Base-by-base conservation (phyloP, 176 grass and related monocot species). In the Lolium perenne region DNA sequence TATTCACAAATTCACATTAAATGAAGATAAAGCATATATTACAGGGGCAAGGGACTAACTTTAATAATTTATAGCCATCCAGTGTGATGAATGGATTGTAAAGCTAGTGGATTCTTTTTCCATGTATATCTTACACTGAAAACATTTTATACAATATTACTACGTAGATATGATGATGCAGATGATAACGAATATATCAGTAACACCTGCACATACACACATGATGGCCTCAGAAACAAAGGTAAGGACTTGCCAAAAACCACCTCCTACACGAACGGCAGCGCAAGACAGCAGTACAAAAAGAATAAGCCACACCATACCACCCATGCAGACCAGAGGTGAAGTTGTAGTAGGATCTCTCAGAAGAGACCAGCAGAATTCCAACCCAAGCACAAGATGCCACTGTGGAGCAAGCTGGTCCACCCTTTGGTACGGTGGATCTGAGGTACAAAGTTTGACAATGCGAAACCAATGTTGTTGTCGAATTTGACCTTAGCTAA, bases 231-330 rank as follows among this genome's bases (percentile, higher is more conserved):
- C 26, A 71, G 29, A 32, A 56, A 23, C 54, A 29, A 78, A 15
- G 35, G 23, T 11, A 76, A 38, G 4, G 55, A 62, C 23, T 38
- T 38, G 76, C 38, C 11, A 84, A 75, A 10, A 59, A 75, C 38
- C 82, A 84, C 40, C 40, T 57, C 65, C 12, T 60, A 83, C 12
- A 58, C 67, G 12, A 29, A 20, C 54, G 21, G 13, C 63, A 54
- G 48, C 46, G 9, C 65, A 82, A 55, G 32, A 32, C 8, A 41
- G 64, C 48, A 25, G 12, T 59, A 61, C n/a, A 80, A 45, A 23
- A 83, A 83, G 50, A 83, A 15, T 51, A 83, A 58, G n/a, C 13
- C 8, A 71, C 20, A 67, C 38, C 66, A 82, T 16, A n/a, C 8
- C 35, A 43, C 50, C 50, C 6, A 38, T 54, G 29, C 62, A 82